These are phyloP conservation scores for Phaeophleospora eucalypticola DNA, from an alignment of 2,329 filamentous ascomycete genomes.

Conservation along the genomic window DNA sequence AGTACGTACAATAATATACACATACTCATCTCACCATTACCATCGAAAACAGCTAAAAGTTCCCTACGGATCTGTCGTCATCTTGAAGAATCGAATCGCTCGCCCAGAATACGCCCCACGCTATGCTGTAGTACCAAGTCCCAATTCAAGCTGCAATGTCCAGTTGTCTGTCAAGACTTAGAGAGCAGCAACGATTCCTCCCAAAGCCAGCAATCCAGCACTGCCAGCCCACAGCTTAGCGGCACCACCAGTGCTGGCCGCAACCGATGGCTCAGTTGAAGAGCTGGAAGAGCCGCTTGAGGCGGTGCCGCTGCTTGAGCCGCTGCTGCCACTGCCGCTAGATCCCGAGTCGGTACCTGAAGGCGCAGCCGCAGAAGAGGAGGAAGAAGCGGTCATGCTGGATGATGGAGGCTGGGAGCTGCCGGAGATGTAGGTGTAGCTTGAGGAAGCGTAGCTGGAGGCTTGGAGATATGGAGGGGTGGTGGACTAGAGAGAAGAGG, in stretches of 20 bases:
- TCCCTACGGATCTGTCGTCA: no score
- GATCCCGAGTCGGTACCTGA: no score
- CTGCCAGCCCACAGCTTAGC: slow-evolving; percentile 45
- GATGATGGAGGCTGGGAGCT: neutral
- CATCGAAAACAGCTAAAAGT: no score
- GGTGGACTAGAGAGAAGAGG: neutral
- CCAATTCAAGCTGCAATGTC: no score
- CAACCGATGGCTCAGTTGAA: neutral
- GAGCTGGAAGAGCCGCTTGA: neutral
- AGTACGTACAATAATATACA: no score
- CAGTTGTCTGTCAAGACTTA: no score
- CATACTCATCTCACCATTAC: no score
- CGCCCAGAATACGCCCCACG: neutral
- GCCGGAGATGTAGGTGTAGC: neutral
- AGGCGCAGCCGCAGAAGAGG: no score
- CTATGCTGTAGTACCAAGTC: neutral
- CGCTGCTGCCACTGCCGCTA: neutral
- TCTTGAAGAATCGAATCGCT: no score
- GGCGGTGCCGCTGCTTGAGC: neutral
- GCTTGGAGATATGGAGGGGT: no score
- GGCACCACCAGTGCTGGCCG: slow-evolving; percentile 37
- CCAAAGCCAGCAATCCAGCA: slow-evolving; percentile 33
- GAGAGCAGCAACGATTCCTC: slow-evolving; percentile 17
- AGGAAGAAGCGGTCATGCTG: neutral
- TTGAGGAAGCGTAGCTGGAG: neutral